These are phyloP conservation scores for Trifolium fragiferum DNA, from an alignment of 306 rosid species.

Conservation along the genomic window DNA sequence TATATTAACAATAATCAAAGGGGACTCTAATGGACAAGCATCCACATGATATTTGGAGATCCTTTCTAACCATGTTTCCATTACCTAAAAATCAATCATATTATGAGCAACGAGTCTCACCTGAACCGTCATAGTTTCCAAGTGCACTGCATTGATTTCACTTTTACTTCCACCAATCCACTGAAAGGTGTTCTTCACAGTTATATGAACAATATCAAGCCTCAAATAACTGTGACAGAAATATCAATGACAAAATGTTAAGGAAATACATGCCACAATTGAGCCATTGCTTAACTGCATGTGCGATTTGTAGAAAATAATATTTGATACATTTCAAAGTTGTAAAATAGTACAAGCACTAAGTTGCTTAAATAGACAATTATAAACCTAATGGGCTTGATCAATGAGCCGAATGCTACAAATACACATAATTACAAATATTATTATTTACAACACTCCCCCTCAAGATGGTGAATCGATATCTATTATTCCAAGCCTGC, in stretches of 20 bases:
- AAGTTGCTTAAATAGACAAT: background rate
- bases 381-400: background rate
- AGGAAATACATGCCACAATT: constrained; percentile 28
- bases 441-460: background rate
- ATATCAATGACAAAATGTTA: constrained; percentile 39
- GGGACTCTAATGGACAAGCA: constrained; percentile 24
- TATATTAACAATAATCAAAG: background rate
- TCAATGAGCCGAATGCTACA: background rate
- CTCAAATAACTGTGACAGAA: constrained; percentile 80
- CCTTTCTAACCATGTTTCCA: constrained; percentile 31
- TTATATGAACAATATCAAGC: constrained; percentile 95
- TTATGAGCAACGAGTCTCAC: constrained; percentile 53
- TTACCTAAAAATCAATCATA: constrained; percentile 16
- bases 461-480: background rate
- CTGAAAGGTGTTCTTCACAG: constrained; percentile 77
- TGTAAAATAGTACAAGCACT: background rate
- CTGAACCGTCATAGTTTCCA: constrained; percentile 81
- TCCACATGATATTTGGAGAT: constrained; percentile 25
- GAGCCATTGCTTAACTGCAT: constrained; percentile 29
- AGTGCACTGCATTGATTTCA: constrained; percentile 82
- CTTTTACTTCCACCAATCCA: constrained; percentile 89
- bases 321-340: background rate
- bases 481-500: background rate
- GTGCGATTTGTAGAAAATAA: background rate
- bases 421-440: background rate